Evolutionary conservation across 1,139 yeast genomes (phyloP), one percentile per base, ranked within the genome.

Genomic region (Nakaseomyces sp.): DNA sequence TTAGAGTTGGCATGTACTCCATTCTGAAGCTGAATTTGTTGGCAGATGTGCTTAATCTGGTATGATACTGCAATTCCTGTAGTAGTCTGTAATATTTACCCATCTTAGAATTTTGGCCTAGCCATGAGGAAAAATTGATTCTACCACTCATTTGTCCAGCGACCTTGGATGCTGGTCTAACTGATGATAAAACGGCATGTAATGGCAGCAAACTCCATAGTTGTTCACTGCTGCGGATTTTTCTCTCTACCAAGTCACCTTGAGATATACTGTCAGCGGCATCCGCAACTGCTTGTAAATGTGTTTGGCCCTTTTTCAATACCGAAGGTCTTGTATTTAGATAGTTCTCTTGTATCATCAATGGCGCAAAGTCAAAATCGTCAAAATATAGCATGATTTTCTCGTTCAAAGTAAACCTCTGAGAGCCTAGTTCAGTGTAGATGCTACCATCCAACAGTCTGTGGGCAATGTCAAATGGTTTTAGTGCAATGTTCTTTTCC

Each of bases 331-430:
- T 67, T 0, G 94, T 80, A 41, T 67, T 68, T 42, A 87, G 63
- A 60, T 93, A 93, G 64, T 93, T 93, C 61, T 93, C 98, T 60
- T 91, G 97, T 41, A 93, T 76, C 97, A 93, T 91, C 50, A 91
- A 71, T 2, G 98, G 98, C 0, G 95, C 79, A 61, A 93, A 81
- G 60, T 89, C 96, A 64, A 87, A 87, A 64, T 93, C 98, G 64
- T 88, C 89, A 68, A 93, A 93, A 62, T 89, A 93, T 46, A 87
- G 71, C 57, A 84, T 91, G 56, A 91, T 81, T 60, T 88, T 86
- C 52, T 88, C 96, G 61, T 82, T 84, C 50, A 91, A 64, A 5
- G 79, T 70, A 51, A 77, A 74, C 9, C 67, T 65, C 12, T 79
- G 67, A 46, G 72, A 70, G 1, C 67, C 67, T 13, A 54, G 25